Percentiles rank a stretch among this genome's conserved stretches.
phyloP scores from a whole-genome alignment of 2,329 filamentous ascomycete genomes.

The Daldinia eschscholtzii region DNA sequence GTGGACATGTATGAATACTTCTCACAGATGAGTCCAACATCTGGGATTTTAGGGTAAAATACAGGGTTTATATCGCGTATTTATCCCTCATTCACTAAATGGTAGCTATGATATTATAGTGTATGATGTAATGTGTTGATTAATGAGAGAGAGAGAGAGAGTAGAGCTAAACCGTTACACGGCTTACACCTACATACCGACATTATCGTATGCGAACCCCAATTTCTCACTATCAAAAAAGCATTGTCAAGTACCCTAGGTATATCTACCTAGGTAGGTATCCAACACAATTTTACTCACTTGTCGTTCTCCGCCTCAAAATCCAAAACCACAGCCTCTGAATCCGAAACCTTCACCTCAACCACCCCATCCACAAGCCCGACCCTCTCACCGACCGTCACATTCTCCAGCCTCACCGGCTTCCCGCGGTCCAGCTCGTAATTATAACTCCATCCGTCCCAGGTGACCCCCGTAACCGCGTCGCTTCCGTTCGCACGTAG shows the following conservation, averaged over 20 bases:
- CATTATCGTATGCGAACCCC: background rate
- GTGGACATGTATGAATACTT: background rate
- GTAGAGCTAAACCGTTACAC: background rate
- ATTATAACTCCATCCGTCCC: constrained; percentile 72
- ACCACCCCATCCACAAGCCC: constrained; percentile 55
- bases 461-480: constrained; percentile 71
- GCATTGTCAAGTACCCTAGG: background rate
- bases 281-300: background rate
- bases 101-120: background rate
- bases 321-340: constrained; percentile 57
- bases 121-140: background rate
- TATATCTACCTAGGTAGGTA: background rate
- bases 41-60: background rate
- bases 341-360: constrained; percentile 57
- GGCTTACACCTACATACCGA: background rate
- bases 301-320: constrained; percentile 40
- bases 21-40: background rate
- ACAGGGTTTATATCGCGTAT: background rate
- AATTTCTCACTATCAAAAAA: background rate
- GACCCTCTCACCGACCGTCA: constrained; percentile 64
- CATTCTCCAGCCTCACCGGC: constrained; percentile 67
- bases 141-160: background rate
- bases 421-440: constrained; percentile 67
- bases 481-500: constrained; percentile 73
- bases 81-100: background rate